Percentiles rank a stretch among this genome's conserved stretches.
Evolutionary conservation across 2,329 filamentous ascomycete genomes (phyloP).

Genomic region (Xylaria sp.): DNA sequence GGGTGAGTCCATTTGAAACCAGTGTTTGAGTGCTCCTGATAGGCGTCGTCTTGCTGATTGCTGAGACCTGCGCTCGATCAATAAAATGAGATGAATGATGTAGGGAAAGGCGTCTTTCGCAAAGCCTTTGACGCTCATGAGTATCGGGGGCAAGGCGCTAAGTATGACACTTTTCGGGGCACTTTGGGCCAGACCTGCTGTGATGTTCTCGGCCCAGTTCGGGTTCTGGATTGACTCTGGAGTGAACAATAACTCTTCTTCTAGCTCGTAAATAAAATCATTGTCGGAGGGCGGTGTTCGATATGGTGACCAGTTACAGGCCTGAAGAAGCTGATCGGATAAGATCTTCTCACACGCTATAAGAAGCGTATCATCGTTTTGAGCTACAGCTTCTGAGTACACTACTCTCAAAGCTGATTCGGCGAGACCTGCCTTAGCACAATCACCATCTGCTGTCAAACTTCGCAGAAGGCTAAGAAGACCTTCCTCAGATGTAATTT

Average conservation of each 20-base stretch:
- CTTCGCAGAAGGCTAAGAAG: conserved; percentile 71
- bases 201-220: conserved; percentile 72
- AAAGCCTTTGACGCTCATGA: conserved; percentile 74
- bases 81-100: conserved; percentile 83
- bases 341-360: conserved; percentile 64
- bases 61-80: conserved; percentile 72
- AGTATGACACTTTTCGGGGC: conserved; percentile 74
- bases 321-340: conserved; percentile 61
- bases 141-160: conserved; percentile 72
- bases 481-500: conserved; percentile 70
- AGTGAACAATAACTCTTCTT: conserved; percentile 51
- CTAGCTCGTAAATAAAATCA: conserved; percentile 41
- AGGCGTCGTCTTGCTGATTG: conserved; percentile 69
- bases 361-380: conserved; percentile 60
- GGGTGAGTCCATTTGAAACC: conserved; percentile 65
- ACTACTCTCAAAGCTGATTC: conserved; percentile 69
- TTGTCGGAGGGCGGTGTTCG: conserved; percentile 66
- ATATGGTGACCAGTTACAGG: conserved; percentile 69
- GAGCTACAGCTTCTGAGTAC: conserved; percentile 63
- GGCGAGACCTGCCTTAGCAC: conserved; percentile 66
- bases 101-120: conserved; percentile 82
- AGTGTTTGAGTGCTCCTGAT: conserved; percentile 72
- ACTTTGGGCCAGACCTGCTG: conserved; percentile 69
- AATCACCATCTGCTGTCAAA: conserved; percentile 68
- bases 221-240: conserved; percentile 56